These are phyloP conservation scores for Sistotremastrum suecicum DNA, from an alignment of 768 basidiomycete genomes.

Conservation along the genomic window DNA sequence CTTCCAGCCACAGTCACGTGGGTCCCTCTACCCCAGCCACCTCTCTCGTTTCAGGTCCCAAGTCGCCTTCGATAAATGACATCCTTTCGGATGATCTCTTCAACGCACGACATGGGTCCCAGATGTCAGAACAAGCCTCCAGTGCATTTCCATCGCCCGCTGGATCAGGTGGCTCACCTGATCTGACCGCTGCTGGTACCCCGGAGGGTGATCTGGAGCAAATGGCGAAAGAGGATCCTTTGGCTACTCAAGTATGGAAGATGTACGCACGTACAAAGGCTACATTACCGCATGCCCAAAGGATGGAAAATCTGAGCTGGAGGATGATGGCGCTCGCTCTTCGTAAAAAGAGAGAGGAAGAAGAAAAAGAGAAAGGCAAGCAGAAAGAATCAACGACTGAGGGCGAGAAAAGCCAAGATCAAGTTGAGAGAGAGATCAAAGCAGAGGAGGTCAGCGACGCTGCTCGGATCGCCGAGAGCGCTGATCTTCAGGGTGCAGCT, in stretches of 20 bases:
- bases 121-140: conserved; percentile 26
- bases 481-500: not conserved
- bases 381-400: too few species aligned
- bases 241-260: conserved; percentile 95
- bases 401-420: too few species aligned
- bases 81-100: conserved; percentile 64
- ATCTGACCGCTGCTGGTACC: conserved; percentile 31
- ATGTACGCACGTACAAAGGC: conserved; percentile 88
- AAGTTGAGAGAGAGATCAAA: too few species aligned
- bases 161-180: conserved; percentile 39
- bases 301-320: conserved; percentile 99
- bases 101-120: conserved; percentile 12
- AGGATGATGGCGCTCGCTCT: conserved; percentile 95
- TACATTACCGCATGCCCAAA: conserved; percentile 77
- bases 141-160: conserved; percentile 56
- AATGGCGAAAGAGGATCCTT: conserved; percentile 72
- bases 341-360: conserved; percentile 75
- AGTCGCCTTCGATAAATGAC: conserved; percentile 41
- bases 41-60: conserved; percentile 13
- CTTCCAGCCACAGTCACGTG: conserved; percentile 18
- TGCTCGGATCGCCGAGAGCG: too few species aligned
- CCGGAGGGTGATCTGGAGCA: conserved; percentile 43
- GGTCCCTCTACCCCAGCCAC: conserved; percentile 19
- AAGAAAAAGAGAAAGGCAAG: conserved; percentile 22
- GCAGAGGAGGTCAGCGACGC: too few species aligned